These are phyloP conservation scores for Domatiomyces catenatus DNA, from an alignment of 2,329 filamentous ascomycete species.

Conservation along the genomic window DNA sequence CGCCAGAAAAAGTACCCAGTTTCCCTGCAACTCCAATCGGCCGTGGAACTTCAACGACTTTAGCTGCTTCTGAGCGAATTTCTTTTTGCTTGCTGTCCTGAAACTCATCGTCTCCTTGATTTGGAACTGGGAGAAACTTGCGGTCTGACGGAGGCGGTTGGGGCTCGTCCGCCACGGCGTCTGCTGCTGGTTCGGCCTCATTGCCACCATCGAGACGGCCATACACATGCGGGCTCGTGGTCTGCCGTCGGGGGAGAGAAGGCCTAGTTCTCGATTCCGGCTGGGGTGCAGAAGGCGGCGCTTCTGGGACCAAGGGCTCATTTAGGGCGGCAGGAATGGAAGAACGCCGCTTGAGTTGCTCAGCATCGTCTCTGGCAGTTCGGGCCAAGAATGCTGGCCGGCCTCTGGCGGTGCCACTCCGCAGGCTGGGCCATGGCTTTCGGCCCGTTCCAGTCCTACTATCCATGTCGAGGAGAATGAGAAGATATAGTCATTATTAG, in stretches of 20 bases:
- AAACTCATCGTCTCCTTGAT: not conserved
- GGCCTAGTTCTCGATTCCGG: not conserved
- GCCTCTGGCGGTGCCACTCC: constrained; percentile 14
- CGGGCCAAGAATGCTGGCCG: constrained; percentile 31
- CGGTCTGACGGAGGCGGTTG: not conserved
- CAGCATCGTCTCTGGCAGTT: constrained; percentile 30
- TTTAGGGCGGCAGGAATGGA: constrained; percentile 13
- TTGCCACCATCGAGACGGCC: not conserved
- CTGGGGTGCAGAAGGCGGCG: constrained; percentile 1
- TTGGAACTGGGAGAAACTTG: not conserved
- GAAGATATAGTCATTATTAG: not conserved
- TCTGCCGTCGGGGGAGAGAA: not conserved
- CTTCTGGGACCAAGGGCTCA: not conserved
- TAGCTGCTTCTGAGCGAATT: not conserved
- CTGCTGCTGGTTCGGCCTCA: not conserved
- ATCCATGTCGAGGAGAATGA: not conserved
- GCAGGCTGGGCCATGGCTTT: constrained; percentile 10
- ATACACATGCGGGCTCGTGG: not conserved
- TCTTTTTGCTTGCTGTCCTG: not conserved
- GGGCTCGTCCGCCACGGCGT: not conserved
- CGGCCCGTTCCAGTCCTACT: constrained; percentile 10
- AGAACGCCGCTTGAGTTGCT: constrained; percentile 28
- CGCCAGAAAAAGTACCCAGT: constrained; percentile 60
- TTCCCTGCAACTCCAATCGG: constrained; percentile 36
- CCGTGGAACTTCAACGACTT: not conserved